These are phyloP conservation scores for Xylariomycetidae sp. DNA, from an alignment of 2,329 filamentous ascomycete genomes.

Conservation along the genomic window DNA sequence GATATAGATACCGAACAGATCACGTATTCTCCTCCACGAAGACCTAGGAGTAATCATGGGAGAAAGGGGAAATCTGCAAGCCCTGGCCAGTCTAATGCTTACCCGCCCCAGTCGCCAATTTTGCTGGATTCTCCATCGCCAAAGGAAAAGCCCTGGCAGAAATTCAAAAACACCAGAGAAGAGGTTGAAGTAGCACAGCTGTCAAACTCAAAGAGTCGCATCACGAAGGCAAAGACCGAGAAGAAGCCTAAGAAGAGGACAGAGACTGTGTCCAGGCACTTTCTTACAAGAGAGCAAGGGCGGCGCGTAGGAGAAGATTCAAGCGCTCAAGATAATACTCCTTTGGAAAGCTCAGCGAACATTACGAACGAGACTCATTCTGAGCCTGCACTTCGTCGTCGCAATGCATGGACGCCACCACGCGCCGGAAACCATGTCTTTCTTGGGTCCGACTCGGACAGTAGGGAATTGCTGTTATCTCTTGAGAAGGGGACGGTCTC, in stretches of 20 bases:
- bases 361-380: background rate
- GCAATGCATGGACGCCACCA: slow-evolving; percentile 65
- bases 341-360: background rate
- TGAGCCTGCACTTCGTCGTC: slow-evolving; percentile 50
- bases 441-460: slow-evolving; percentile 26
- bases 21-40: slow-evolving; percentile 17
- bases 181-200: slow-evolving; percentile 6
- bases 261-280: slow-evolving; percentile 27
- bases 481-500: slow-evolving; percentile 9
- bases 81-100: slow-evolving; percentile 8
- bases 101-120: slow-evolving; percentile 7
- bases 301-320: slow-evolving; percentile 5
- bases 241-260: slow-evolving; percentile 19
- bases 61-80: slow-evolving; percentile 9
- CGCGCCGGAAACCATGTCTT: slow-evolving; percentile 31
- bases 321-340: slow-evolving; percentile 2
- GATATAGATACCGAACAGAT: slow-evolving; percentile 25
- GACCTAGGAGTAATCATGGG: slow-evolving; percentile 9
- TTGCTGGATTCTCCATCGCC: slow-evolving; percentile 21
- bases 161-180: slow-evolving; percentile 19
- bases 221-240: slow-evolving; percentile 11
- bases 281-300: slow-evolving; percentile 11
- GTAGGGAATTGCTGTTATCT: slow-evolving; percentile 27
- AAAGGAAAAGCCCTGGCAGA: slow-evolving; percentile 33
- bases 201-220: slow-evolving; percentile 7